phyloP scores from a whole-genome alignment of 2,329 filamentous ascomycete species.

The Hysterium pulicare region DNA sequence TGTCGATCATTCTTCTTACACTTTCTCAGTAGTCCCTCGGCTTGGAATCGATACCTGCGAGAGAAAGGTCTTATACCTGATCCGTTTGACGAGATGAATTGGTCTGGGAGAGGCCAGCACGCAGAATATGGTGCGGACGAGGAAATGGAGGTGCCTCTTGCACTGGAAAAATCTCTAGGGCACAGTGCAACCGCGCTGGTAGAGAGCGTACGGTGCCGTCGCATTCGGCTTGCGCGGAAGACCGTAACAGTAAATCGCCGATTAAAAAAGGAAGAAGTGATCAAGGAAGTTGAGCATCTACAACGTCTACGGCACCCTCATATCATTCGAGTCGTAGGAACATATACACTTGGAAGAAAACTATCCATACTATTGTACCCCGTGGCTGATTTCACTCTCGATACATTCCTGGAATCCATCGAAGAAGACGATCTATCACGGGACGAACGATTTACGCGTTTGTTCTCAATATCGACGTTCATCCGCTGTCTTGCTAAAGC shows the following conservation, averaged over 20 bases:
- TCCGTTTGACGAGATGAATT: conserved; percentile 12
- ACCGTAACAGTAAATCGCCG: conserved; percentile 10
- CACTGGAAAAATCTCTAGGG: conserved; percentile 7
- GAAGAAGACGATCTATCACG: not conserved
- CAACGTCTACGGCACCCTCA: conserved; percentile 14
- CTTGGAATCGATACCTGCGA: conserved; percentile 7
- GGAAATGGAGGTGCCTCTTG: conserved; percentile 8
- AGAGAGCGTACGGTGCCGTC: conserved; percentile 12
- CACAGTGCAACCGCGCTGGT: conserved; percentile 11
- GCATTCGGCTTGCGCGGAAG: conserved; percentile 19
- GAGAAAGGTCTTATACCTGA: conserved; percentile 10
- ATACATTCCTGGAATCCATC: conserved; percentile 11
- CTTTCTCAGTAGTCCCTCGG: conserved; percentile 1
- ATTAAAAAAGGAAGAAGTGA: conserved; percentile 15
- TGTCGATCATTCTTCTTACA: too few species aligned
- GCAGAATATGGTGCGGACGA: conserved; percentile 11
- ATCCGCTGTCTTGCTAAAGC: conserved; percentile 14
- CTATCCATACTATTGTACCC: conserved; percentile 21
- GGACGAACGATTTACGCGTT: not conserved
- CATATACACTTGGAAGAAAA: conserved; percentile 11
- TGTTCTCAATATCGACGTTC: conserved; percentile 3
- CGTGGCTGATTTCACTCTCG: conserved; percentile 15
- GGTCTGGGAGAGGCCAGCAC: conserved; percentile 17
- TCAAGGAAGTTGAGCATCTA: conserved; percentile 18
- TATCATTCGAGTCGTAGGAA: conserved; percentile 18